Base-by-base conservation (phyloP, 2,329 filamentous ascomycete species). In the Chrysoporthe puriensis region DNA sequence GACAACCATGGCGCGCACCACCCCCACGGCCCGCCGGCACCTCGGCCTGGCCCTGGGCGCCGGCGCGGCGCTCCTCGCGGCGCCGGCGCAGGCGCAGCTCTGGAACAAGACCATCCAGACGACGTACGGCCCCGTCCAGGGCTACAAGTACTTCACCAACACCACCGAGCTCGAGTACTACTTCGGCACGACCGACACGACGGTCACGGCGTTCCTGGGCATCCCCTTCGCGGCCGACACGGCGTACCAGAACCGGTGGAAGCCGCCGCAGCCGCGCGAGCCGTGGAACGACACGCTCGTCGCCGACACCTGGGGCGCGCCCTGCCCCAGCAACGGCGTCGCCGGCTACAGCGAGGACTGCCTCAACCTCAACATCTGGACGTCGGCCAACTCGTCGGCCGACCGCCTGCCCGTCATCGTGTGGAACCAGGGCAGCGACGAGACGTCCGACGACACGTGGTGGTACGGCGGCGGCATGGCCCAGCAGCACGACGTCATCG, bases 281-380 rank as follows among this genome's bases (percentile, higher is more conserved):
- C 54, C 70, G 5, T 73, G 71, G 72, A 73, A 73, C 60, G 60
- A 68, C 36, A 72, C 71, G 36, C 64, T 69, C 32, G 57, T 63
- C 11, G 72, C 71, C 66, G 66, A 70, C 54, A 66, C 60, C 8
- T 71, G 64, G 36, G 72, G 71, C 40, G 57, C 52, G 13, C 54
- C 69, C n/a, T 67, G 65, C 44, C 65, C 65, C n/a, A 67, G 60
- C 52, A n/a, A 1, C 7, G 42, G 18, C 11, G 36, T 21, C 4
- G 34, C 42, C 5, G 44, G 52, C 42, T 70, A 72, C 16, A 71
- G 70, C 66, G 76, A 78, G 54, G 76, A 78, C 69, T 77, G 77
- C 62, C 70, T 78, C 46, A 76, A 74, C 61, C 70, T 78, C 46
- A 78, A 77, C 66, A 71, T 78, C 61, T 78, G 75, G 76, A 75